Evolutionary conservation across 2,329 filamentous ascomycete species (phyloP).

Genomic region (Paecilomyces dactylethromorphus): DNA sequence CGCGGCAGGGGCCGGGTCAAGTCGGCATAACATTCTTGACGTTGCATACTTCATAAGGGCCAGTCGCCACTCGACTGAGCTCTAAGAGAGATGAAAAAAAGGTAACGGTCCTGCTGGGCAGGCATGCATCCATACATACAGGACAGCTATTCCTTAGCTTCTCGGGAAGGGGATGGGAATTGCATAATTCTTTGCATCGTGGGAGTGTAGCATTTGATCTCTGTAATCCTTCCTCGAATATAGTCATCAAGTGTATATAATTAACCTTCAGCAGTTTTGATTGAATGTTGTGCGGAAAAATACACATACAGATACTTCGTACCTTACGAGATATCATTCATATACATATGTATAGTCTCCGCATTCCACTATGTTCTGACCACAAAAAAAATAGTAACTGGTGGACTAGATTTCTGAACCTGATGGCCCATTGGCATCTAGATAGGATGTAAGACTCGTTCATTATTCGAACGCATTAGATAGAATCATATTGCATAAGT

Average conservation of each 20-base stretch:
- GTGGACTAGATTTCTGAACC: too few species aligned
- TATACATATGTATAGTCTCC: too few species aligned
- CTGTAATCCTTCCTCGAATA: not conserved
- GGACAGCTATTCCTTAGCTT: not conserved
- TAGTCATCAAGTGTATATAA: not conserved
- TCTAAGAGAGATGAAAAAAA: not conserved
- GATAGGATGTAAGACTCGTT: too few species aligned
- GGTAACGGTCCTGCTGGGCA: not conserved
- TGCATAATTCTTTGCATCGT: not conserved
- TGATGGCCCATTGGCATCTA: too few species aligned
- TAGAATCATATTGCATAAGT: too few species aligned
- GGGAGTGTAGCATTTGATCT: not conserved
- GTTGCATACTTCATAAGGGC: not conserved
- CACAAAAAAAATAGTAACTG: too few species aligned
- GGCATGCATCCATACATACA: not conserved
- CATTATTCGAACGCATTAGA: too few species aligned
- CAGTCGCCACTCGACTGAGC: not conserved
- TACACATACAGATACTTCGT: too few species aligned
- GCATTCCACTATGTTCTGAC: too few species aligned
- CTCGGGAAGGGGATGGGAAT: not conserved
- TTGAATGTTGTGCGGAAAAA: too few species aligned
- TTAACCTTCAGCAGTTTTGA: too few species aligned
- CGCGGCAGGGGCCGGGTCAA: conserved; percentile 23
- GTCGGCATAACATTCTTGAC: conserved; percentile 12
- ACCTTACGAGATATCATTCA: too few species aligned